Conservation (phyloP, 2,329 filamentous ascomycete genomes). For the Penicillium capsulatum region DNA sequence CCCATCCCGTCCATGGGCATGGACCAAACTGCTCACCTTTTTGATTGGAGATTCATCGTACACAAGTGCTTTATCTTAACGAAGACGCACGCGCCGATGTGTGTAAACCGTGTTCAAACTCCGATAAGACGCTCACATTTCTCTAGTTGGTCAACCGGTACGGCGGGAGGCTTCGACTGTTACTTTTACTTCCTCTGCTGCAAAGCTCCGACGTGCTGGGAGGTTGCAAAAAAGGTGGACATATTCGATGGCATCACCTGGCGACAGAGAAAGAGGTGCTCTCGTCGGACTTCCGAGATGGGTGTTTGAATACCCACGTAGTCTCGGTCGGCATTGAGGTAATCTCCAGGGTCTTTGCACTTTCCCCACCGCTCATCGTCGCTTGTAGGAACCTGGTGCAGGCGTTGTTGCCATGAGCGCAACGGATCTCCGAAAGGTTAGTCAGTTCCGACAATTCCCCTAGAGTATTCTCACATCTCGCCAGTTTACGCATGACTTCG, state of each 20-base stretch:
- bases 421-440: slow-evolving; percentile 11
- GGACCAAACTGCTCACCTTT: slow-evolving; percentile 9
- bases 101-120: slow-evolving; percentile 8
- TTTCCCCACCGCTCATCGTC: slow-evolving; percentile 8
- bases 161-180: slow-evolving; percentile 7
- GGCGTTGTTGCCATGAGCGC: slow-evolving; percentile 6
- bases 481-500: slow-evolving; percentile 8
- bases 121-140: slow-evolving; percentile 9
- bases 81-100: slow-evolving; percentile 10
- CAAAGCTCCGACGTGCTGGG: slow-evolving; percentile 8
- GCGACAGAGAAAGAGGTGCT: slow-evolving; percentile 7
- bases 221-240: slow-evolving; percentile 8
- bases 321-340: slow-evolving; percentile 10
- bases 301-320: slow-evolving; percentile 9
- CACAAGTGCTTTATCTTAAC: slow-evolving; percentile 6
- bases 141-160: slow-evolving; percentile 11
- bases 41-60: slow-evolving; percentile 10
- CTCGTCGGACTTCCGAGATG: slow-evolving; percentile 9
- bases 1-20: slow-evolving; percentile 7
- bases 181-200: slow-evolving; percentile 5
- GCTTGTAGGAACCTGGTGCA: slow-evolving; percentile 9
- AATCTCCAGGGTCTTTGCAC: slow-evolving; percentile 7
- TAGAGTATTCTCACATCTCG: slow-evolving; percentile 7
- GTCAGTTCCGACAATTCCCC: slow-evolving; percentile 4
- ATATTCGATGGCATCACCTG: slow-evolving; percentile 12